Evolutionary conservation across 768 basidiomycete species (phyloP).

Genomic region (Collybia mongolica): DNA sequence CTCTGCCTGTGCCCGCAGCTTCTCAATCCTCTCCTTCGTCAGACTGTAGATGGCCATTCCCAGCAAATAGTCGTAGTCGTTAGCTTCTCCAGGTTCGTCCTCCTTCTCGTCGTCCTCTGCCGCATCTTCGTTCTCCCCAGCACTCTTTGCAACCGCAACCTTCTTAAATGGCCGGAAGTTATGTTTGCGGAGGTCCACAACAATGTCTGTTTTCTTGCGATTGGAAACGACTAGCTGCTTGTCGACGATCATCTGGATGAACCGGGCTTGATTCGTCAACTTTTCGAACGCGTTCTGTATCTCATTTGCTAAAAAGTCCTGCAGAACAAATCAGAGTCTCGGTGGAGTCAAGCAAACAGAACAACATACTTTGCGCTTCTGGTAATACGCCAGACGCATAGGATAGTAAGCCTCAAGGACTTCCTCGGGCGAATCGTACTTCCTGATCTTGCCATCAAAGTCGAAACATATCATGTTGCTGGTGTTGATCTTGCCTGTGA

Average conservation of each 20-base stretch:
- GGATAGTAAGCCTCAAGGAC: conserved; percentile 94
- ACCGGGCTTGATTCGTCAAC: conserved; percentile 92
- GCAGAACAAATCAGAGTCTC: conserved; percentile 8
- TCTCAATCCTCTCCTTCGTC: conserved; percentile 95
- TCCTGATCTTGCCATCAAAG: conserved; percentile 92
- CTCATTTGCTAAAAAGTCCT: conserved; percentile 87
- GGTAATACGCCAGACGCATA: conserved; percentile 84
- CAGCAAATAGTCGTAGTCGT: conserved; percentile 91
- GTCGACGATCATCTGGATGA: conserved; percentile 93
- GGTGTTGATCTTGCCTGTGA: conserved; percentile 80
- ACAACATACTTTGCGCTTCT: conserved; percentile 83
- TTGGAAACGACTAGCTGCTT: conserved; percentile 80
- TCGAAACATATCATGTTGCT: conserved; percentile 99
- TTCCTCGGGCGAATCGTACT: conserved; percentile 85
- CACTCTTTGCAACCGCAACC: conserved; percentile 60
- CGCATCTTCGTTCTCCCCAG: conserved; percentile 62
- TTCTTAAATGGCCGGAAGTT: conserved; percentile 95
- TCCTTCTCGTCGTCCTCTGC: conserved; percentile 51
- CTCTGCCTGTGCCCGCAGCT: conserved; percentile 72
- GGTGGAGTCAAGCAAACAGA: neutral
- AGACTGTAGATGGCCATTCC: conserved; percentile 95
- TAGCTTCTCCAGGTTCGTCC: conserved; percentile 42
- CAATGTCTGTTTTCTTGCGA: conserved; percentile 86
- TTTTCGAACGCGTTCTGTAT: conserved; percentile 80
- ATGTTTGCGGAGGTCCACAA: conserved; percentile 76